A percentile compares a stretch with the other conserved stretches of the same genome.
Evolutionary conservation across 148 eudicot species (phyloP).

Genomic region (Vaccinium vitisidaea): DNA sequence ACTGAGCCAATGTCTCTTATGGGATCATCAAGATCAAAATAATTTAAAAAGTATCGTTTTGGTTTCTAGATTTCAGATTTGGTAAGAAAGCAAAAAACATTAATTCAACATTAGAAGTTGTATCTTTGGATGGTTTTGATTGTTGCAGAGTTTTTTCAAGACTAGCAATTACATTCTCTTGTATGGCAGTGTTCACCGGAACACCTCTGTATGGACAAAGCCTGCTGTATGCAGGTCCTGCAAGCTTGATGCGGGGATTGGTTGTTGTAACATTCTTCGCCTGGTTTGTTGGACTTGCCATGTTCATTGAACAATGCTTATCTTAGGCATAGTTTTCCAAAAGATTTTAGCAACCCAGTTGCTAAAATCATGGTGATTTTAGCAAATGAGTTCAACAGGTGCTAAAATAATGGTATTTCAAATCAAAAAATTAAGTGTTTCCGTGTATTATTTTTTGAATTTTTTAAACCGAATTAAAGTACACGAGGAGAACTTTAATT

Average conservation of each 20-base stretch:
- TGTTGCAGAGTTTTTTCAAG: constrained; percentile 48
- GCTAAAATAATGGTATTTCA: too few species aligned
- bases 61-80: background rate
- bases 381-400: too few species aligned
- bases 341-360: too few species aligned
- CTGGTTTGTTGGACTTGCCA: constrained; percentile 55
- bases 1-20: too few species aligned
- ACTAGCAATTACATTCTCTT: constrained; percentile 60
- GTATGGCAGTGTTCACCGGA: constrained; percentile 57
- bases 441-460: too few species aligned
- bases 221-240: constrained; percentile 55
- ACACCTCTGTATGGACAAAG: constrained; percentile 61
- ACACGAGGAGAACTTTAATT: too few species aligned
- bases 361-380: too few species aligned
- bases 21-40: too few species aligned
- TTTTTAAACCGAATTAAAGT: too few species aligned
- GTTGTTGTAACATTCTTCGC: constrained; percentile 57
- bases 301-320: constrained; percentile 9
- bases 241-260: constrained; percentile 68
- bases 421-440: too few species aligned
- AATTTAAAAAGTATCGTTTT: too few species aligned
- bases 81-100: background rate
- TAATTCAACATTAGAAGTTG: background rate
- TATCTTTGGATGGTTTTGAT: background rate
- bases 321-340: too few species aligned